phyloP scores from a whole-genome alignment of 163 green algal species.

The Scenedesmus sp. region DNA sequence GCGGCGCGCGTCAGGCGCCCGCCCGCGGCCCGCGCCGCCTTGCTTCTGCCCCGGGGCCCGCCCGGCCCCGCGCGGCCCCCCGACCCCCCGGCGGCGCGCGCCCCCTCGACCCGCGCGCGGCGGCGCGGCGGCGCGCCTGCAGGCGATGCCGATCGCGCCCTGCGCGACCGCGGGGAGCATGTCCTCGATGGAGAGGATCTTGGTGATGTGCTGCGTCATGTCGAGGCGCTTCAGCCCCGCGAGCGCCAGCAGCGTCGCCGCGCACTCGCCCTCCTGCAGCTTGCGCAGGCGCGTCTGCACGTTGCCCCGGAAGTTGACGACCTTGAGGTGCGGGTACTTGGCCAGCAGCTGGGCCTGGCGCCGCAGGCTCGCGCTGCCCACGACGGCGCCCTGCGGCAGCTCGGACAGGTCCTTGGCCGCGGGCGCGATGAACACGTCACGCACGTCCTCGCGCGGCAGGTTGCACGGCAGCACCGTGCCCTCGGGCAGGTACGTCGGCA shows the following conservation, averaged over 20 bases:
- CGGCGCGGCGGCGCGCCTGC: too few relatives aligned
- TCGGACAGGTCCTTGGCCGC: constrained; percentile 81
- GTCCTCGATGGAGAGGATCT: constrained; percentile 88
- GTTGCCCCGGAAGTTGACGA: constrained; percentile 99
- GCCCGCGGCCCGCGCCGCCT: too few relatives aligned
- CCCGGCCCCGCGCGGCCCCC: too few relatives aligned
- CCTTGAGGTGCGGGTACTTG: constrained; percentile 93
- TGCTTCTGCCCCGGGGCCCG: too few relatives aligned
- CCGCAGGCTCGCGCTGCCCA: constrained; percentile 92
- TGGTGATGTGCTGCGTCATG: constrained; percentile 94
- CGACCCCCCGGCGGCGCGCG: too few relatives aligned
- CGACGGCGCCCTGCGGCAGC: constrained; percentile 86
- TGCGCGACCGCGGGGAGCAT: constrained; percentile 96
- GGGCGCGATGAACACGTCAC: constrained; percentile 96
- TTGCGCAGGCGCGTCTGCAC: constrained; percentile 98
- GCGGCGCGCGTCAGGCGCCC: too few relatives aligned
- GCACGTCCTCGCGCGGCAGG: constrained; percentile 95
- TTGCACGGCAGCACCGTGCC: constrained; percentile 98
- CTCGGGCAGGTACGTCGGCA: constrained; percentile 96
- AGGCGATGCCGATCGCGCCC: constrained; percentile 79
- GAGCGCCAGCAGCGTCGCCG: constrained; percentile 94
- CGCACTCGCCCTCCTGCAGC: constrained; percentile 90
- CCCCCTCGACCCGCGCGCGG: too few relatives aligned
- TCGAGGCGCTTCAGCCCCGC: constrained; percentile 96
- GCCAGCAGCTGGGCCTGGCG: constrained; percentile 95